Evolutionary conservation across 2,329 filamentous ascomycete species (phyloP).

Genomic region (Neocatenulostroma microsporum): DNA sequence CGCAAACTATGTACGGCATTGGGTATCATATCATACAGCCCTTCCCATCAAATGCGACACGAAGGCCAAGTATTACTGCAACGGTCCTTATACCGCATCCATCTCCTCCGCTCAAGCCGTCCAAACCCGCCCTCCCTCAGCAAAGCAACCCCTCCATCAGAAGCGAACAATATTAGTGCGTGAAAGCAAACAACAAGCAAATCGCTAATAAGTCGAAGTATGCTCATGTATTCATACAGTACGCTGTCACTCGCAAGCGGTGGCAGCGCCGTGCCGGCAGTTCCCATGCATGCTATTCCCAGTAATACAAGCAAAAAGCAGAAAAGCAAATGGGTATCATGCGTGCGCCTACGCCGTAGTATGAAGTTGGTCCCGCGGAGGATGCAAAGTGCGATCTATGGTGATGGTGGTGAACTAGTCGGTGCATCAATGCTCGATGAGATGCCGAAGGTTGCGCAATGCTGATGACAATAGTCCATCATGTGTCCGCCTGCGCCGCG

Average conservation of each 20-base stretch:
- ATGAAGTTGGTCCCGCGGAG: slow-evolving; percentile 17
- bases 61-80: no score
- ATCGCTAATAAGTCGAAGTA: background rate
- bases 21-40: slow-evolving; percentile 14
- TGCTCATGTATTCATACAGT: slow-evolving; percentile 4
- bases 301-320: slow-evolving; percentile 8
- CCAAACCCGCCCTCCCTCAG: no score
- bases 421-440: slow-evolving; percentile 7
- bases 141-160: no score
- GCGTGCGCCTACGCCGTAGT: slow-evolving; percentile 15
- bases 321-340: slow-evolving; percentile 18
- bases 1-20: slow-evolving; percentile 5
- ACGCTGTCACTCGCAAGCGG: background rate
- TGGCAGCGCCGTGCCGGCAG: background rate
- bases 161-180: no score
- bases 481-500: no score
- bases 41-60: no score
- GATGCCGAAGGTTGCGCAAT: no score
- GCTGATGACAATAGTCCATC: slow-evolving; percentile 1
- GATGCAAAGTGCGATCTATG: no score
- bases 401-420: no score
- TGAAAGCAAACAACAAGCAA: background rate
- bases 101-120: no score
- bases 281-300: slow-evolving; percentile 7
- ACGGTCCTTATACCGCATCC: no score